phyloP scores from a whole-genome alignment of 148 eudicot species.

The Cornus controversa region DNA sequence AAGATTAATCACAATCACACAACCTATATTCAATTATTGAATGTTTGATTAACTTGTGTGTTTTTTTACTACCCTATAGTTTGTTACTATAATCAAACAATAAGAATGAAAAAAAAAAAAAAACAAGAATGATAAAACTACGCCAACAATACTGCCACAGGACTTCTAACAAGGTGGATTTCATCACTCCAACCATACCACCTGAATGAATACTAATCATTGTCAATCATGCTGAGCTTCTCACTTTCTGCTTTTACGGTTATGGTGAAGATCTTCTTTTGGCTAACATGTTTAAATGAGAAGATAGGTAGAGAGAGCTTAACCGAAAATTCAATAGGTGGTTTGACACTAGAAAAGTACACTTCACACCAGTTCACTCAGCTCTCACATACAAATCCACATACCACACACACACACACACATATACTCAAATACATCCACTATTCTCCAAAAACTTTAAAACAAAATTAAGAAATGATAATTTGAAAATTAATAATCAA shows the following conservation, averaged over 20 bases:
- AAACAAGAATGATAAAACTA: slow-evolving; percentile 9
- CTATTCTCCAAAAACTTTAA: neutral
- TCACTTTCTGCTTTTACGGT: slow-evolving; percentile 38
- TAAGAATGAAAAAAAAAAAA: too few relatives aligned
- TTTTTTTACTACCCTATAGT: too few relatives aligned
- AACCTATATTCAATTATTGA: too few relatives aligned
- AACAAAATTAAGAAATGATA: neutral
- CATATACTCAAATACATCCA: too few relatives aligned
- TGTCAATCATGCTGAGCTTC: neutral
- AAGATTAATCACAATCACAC: too few relatives aligned
- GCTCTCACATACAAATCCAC: too few relatives aligned
- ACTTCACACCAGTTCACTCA: too few relatives aligned
- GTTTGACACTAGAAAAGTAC: slow-evolving; percentile 44
- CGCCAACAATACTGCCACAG: slow-evolving; percentile 53
- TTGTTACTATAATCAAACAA: too few relatives aligned
- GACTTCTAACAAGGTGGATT: slow-evolving; percentile 61
- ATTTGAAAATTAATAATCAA: neutral
- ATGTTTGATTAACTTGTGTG: too few relatives aligned
- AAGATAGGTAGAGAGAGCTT: slow-evolving; percentile 49
- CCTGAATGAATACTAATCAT: slow-evolving; percentile 48
- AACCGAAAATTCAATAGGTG: slow-evolving; percentile 57
- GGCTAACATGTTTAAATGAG: slow-evolving; percentile 44
- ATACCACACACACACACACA: too few relatives aligned
- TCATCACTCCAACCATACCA: slow-evolving; percentile 71
- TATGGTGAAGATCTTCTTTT: slow-evolving; percentile 60